A percentile compares a stretch with the other conserved stretches of the same genome.
Conservation (phyloP, 331 rosid species). For the Erythrophleum ivorense region DNA sequence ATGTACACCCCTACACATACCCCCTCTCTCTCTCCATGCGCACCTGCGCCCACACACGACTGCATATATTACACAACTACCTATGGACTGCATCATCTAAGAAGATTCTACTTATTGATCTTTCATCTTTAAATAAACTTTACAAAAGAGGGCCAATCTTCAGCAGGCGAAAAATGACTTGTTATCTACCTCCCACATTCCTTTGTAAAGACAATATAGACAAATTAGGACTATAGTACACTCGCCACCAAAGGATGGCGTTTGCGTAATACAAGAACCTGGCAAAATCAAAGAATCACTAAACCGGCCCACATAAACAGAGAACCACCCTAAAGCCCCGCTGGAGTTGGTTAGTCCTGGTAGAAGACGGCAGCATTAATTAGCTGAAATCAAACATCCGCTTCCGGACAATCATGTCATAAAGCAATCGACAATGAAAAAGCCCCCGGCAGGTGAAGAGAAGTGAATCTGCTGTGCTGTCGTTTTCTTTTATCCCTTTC, state of each 20-base stretch:
- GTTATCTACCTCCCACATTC: conserved; percentile 46
- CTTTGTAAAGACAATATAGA: conserved; percentile 43
- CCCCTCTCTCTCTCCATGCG: too few relatives aligned
- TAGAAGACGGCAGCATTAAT: conserved; percentile 46
- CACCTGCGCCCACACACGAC: background rate
- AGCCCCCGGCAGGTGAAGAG: conserved; percentile 38
- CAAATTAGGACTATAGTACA: conserved; percentile 61
- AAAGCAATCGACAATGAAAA: conserved; percentile 24
- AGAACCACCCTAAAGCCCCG: conserved; percentile 40
- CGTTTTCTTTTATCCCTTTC: conserved; percentile 45
- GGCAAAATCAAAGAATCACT: conserved; percentile 73
- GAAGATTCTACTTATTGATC: conserved; percentile 46
- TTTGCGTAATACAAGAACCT: conserved; percentile 45
- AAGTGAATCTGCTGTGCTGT: conserved; percentile 49
- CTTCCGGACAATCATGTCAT: conserved; percentile 34
- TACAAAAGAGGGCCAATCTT: conserved; percentile 51
- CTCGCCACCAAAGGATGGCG: conserved; percentile 51
- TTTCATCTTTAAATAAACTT: conserved; percentile 49
- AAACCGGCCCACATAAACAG: conserved; percentile 42
- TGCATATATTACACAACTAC: too few relatives aligned
- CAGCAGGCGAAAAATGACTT: conserved; percentile 19
- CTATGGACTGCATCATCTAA: background rate
- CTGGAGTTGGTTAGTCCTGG: conserved; percentile 53
- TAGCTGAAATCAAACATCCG: conserved; percentile 38
- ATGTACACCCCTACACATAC: too few relatives aligned